Evolutionary conservation across 2,329 filamentous ascomycete genomes (phyloP).

Genomic region (Alternaria tenuissima): DNA sequence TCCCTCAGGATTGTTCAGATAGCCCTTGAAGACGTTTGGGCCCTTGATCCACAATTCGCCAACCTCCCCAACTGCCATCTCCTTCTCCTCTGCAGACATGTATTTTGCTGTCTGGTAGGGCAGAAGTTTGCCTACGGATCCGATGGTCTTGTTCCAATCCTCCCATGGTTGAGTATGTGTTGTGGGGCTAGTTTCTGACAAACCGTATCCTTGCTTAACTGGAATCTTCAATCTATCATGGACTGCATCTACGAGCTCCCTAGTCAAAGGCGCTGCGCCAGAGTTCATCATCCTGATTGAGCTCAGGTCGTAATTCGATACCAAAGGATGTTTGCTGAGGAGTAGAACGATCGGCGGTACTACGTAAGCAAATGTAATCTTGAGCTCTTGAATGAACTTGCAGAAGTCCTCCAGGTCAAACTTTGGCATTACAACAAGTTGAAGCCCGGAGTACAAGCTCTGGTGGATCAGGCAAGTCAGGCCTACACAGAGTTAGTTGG

Average conservation of each 20-base stretch:
- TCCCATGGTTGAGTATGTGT: slow-evolving; percentile 77
- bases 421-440: slow-evolving; percentile 75
- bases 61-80: slow-evolving; percentile 68
- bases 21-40: slow-evolving; percentile 82
- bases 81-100: slow-evolving; percentile 68
- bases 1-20: slow-evolving; percentile 75
- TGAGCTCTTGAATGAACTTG: slow-evolving; percentile 75
- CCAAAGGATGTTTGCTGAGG: slow-evolving; percentile 78
- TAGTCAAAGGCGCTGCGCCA: slow-evolving; percentile 84
- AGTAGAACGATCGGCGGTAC: slow-evolving; percentile 85
- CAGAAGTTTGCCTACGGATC: slow-evolving; percentile 78
- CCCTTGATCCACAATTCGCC: slow-evolving; percentile 74
- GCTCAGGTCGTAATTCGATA: slow-evolving; percentile 82
- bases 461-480: slow-evolving; percentile 77
- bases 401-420: slow-evolving; percentile 87
- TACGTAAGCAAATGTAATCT: slow-evolving; percentile 80
- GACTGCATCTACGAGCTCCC: slow-evolving; percentile 79
- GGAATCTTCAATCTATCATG: slow-evolving; percentile 77
- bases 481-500: slow-evolving; percentile 51
- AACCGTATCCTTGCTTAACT: slow-evolving; percentile 91
- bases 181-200: slow-evolving; percentile 85
- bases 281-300: slow-evolving; percentile 84
- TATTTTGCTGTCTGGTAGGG: slow-evolving; percentile 85
- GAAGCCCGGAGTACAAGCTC: slow-evolving; percentile 70
- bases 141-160: slow-evolving; percentile 79